These are phyloP conservation scores for Tanacetum coccineum DNA, from an alignment of 129 eudicot genomes.

Conservation along the genomic window DNA sequence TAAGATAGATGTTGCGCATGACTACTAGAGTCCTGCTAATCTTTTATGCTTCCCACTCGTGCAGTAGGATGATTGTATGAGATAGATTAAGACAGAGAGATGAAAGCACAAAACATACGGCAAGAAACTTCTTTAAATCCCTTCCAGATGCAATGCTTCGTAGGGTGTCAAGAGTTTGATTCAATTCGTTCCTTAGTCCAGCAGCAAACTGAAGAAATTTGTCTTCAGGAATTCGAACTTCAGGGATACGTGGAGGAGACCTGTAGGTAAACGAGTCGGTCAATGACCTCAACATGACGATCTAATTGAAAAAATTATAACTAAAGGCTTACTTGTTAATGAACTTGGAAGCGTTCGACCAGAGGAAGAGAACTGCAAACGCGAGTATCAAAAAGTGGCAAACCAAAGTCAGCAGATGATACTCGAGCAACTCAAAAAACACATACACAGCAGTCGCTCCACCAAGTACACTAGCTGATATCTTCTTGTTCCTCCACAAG, in stretches of 20 bases:
- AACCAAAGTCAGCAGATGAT: constrained; percentile 69
- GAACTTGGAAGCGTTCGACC: constrained; percentile 74
- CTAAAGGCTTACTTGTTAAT: constrained; percentile 60
- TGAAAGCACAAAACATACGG: constrained; percentile 43
- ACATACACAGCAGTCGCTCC: constrained; percentile 85
- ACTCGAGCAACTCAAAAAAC: constrained; percentile 74
- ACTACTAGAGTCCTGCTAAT: too few relatives aligned
- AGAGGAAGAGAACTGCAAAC: constrained; percentile 65
- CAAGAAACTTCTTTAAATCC: constrained; percentile 81
- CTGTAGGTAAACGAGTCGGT: constrained; percentile 31
- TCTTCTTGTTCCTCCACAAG: constrained; percentile 92
- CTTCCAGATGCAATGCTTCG: constrained; percentile 74
- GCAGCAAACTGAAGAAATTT: constrained; percentile 58
- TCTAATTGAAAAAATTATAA: not conserved
- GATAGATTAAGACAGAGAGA: not conserved
- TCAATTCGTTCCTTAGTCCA: constrained; percentile 58
- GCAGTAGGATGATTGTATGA: not conserved
- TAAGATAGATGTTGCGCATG: not conserved
- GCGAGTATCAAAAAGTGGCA: constrained; percentile 62
- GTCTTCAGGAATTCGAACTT: constrained; percentile 67
- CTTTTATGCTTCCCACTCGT: too few relatives aligned
- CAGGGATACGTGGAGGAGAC: constrained; percentile 75
- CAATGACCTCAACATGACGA: not conserved
- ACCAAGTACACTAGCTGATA: constrained; percentile 76
- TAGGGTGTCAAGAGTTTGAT: constrained; percentile 45